Evolutionary conservation across 306 rosid genomes (phyloP).

Genomic region (Prinsepia uniflora): DNA sequence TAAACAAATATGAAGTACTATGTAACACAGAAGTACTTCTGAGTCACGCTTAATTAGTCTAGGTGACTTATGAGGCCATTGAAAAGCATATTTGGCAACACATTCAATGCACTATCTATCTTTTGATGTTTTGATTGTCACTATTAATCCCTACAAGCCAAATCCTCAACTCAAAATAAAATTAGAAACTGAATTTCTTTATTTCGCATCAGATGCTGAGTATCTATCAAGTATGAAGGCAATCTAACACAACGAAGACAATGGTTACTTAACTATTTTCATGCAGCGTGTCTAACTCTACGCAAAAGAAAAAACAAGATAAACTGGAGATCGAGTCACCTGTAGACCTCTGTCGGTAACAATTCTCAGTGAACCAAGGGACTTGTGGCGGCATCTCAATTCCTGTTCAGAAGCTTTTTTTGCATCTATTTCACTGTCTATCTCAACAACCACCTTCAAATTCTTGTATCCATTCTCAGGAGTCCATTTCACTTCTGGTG

Average conservation of each 20-base stretch:
- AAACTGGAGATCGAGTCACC: slow-evolving; percentile 44
- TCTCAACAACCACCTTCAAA: slow-evolving; percentile 77
- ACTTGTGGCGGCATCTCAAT: slow-evolving; percentile 70
- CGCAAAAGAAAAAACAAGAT: background rate
- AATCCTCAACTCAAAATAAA: background rate
- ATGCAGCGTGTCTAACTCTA: background rate
- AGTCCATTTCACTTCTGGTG: slow-evolving; percentile 82
- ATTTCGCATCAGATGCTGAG: background rate
- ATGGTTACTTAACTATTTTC: slow-evolving; percentile 5
- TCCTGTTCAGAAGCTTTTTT: slow-evolving; percentile 58
- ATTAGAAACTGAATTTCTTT: background rate
- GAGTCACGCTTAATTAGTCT: background rate
- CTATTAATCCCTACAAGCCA: background rate
- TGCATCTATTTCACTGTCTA: slow-evolving; percentile 78
- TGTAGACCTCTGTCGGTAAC: slow-evolving; percentile 81
- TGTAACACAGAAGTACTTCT: background rate
- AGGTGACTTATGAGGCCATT: background rate
- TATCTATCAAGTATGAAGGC: too few species aligned
- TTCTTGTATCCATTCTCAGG: slow-evolving; percentile 74
- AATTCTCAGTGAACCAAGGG: slow-evolving; percentile 64
- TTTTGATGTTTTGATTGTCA: background rate
- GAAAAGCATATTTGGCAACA: background rate
- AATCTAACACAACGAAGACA: background rate
- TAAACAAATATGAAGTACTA: slow-evolving; percentile 1
- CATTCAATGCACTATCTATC: background rate